These are phyloP conservation scores for Chimonanthus praecox DNA, from an alignment of 164 flowering plant species.

Conservation along the genomic window DNA sequence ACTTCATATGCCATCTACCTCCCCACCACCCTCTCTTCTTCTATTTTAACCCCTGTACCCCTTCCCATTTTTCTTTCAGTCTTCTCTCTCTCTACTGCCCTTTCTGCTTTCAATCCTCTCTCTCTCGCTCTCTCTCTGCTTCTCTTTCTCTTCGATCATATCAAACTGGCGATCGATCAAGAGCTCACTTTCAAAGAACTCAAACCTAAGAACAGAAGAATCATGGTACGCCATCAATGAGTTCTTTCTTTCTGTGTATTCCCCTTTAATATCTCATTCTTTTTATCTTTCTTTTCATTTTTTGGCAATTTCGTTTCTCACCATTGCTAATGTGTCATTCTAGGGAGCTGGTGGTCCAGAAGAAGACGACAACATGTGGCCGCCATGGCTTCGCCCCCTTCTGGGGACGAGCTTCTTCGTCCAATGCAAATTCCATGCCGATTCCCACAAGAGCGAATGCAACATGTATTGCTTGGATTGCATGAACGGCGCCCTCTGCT, in stretches of 20 bases:
- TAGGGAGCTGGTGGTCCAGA: conserved; percentile 75
- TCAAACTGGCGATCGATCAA: conserved; percentile 81
- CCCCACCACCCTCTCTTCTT: conserved; percentile 13
- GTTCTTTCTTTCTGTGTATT: not conserved
- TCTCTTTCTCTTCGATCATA: conserved; percentile 1
- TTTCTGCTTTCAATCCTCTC: conserved; percentile 10
- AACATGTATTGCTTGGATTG: conserved; percentile 96
- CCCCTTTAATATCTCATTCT: not conserved
- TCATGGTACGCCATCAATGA: conserved; percentile 38
- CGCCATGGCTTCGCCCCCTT: conserved; percentile 79
- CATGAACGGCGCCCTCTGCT: conserved; percentile 74
- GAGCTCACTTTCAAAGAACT: conserved; percentile 52
- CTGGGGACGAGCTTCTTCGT: conserved; percentile 59
- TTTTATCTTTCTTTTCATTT: not conserved
- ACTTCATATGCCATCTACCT: conserved; percentile 8
- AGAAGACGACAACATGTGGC: conserved; percentile 69
- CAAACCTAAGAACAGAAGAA: conserved; percentile 68
- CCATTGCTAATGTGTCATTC: not conserved
- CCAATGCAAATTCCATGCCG: conserved; percentile 71
- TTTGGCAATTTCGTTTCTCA: not conserved
- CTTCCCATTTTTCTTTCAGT: conserved; percentile 8
- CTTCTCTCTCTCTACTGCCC: conserved; percentile 11
- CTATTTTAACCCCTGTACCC: conserved; percentile 23
- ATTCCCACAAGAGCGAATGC: conserved; percentile 91
- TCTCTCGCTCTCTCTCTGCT: conserved; percentile 12